Percentiles rank a stretch among this genome's conserved stretches.
Evolutionary conservation across 805 yeast species (phyloP).

Genomic region (Dipodascopsis uninucleata): DNA sequence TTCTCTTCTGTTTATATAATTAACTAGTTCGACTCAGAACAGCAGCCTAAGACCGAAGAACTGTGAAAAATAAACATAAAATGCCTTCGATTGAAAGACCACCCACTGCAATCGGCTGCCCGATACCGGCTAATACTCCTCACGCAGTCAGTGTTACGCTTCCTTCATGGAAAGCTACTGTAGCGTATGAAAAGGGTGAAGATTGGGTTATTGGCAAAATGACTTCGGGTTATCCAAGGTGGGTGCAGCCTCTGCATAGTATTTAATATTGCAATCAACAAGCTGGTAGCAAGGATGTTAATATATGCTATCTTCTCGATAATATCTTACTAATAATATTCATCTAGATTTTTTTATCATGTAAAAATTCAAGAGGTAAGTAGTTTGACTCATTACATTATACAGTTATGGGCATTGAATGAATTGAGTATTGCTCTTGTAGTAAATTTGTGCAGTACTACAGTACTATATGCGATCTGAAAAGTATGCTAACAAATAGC

Average conservation of each 20-base stretch:
- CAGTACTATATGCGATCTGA: too few species aligned
- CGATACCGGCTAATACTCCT: conserved; percentile 83
- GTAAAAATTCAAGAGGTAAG: conserved; percentile 37
- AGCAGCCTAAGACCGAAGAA: too few species aligned
- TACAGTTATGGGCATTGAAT: too few species aligned
- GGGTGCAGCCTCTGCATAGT: conserved; percentile 61
- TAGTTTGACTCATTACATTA: neutral
- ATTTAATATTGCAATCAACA: too few species aligned
- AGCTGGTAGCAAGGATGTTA: too few species aligned
- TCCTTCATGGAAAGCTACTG: conserved; percentile 92
- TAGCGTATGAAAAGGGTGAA: conserved; percentile 89
- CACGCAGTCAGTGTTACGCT: conserved; percentile 94
- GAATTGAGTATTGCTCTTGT: too few species aligned
- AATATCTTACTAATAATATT: too few species aligned
- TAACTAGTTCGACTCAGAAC: too few species aligned
- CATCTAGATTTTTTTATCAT: conserved; percentile 38
- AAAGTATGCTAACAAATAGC: too few species aligned
- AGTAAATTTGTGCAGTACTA: too few species aligned
- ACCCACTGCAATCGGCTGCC: conserved; percentile 57
- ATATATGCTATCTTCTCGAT: neutral
- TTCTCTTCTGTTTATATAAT: too few species aligned
- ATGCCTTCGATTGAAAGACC: conserved; percentile 26
- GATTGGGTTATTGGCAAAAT: conserved; percentile 72
- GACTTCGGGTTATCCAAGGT: conserved; percentile 87
- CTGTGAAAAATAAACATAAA: too few species aligned